phyloP scores from a whole-genome alignment of 768 basidiomycete species.

The Pholiota conissans region DNA sequence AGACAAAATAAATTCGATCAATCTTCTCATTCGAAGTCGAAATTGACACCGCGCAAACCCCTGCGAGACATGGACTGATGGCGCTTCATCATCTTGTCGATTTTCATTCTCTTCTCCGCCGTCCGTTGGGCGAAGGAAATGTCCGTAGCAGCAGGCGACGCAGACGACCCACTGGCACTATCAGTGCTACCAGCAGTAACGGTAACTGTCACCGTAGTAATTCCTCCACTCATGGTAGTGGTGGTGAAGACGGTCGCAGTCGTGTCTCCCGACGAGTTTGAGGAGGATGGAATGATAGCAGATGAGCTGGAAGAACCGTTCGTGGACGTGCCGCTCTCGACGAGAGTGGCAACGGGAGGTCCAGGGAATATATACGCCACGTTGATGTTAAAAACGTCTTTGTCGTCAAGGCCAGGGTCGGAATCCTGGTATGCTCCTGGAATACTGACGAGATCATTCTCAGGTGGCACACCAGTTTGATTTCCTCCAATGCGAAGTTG shows the following conservation, averaged over 20 bases:
- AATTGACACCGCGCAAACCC: too few species aligned
- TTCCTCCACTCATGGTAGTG: neutral
- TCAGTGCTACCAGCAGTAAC: neutral
- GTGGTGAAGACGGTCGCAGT: neutral
- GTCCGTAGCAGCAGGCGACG: neutral
- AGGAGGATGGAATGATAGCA: neutral
- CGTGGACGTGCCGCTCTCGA: conserved; percentile 18
- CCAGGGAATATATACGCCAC: conserved; percentile 49
- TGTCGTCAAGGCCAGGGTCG: conserved; percentile 68
- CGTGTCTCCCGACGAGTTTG: neutral
- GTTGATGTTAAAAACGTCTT: conserved; percentile 30
- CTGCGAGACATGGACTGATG: too few species aligned
- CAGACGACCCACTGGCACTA: neutral
- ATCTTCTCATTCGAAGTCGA: too few species aligned
- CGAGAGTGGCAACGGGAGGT: conserved; percentile 44
- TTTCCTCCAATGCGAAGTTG: conserved; percentile 57
- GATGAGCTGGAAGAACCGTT: conserved; percentile 37
- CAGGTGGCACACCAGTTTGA: conserved; percentile 44
- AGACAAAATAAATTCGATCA: too few species aligned
- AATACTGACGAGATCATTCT: conserved; percentile 55
- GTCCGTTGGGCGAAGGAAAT: neutral
- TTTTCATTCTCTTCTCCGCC: too few species aligned
- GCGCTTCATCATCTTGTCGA: too few species aligned
- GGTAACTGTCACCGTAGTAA: neutral
- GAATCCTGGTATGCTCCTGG: conserved; percentile 72